Percentiles rank a stretch among this genome's conserved stretches.
phyloP scores from a whole-genome alignment of 2,329 filamentous ascomycete genomes.

The Xylaria sp. region DNA sequence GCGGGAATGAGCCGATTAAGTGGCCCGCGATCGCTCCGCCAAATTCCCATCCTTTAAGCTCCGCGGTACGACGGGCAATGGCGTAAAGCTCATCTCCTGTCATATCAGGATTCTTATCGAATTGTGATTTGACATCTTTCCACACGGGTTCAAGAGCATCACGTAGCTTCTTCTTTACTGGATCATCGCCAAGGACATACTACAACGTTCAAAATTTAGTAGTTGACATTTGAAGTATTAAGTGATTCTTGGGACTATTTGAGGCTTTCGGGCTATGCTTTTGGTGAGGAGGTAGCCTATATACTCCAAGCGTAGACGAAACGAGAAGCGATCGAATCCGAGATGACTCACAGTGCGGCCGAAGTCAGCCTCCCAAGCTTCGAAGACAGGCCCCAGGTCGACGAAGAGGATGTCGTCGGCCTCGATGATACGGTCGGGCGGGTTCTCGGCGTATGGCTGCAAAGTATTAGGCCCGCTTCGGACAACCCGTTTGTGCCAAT shows the following conservation, averaged over 20 bases:
- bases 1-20: slow-evolving; percentile 62
- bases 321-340: background rate
- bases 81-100: slow-evolving; percentile 60
- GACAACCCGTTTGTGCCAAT: slow-evolving; percentile 65
- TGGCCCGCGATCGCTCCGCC: slow-evolving; percentile 60
- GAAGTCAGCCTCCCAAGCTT: slow-evolving; percentile 65
- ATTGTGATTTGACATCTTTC: slow-evolving; percentile 57
- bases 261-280: no score
- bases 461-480: slow-evolving; percentile 63
- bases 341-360: slow-evolving; percentile 54
- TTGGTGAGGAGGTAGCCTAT: no score
- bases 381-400: slow-evolving; percentile 64
- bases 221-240: background rate
- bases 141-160: slow-evolving; percentile 61
- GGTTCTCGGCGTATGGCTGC: slow-evolving; percentile 60
- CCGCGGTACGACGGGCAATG: slow-evolving; percentile 55
- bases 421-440: slow-evolving; percentile 60
- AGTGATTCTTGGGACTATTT: background rate
- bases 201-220: background rate
- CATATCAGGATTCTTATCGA: slow-evolving; percentile 55
- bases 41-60: slow-evolving; percentile 57
- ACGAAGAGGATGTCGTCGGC: slow-evolving; percentile 63
- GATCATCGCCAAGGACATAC: slow-evolving; percentile 61
- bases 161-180: slow-evolving; percentile 56
- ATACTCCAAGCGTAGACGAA: no score